phyloP scores from a whole-genome alignment of 2,329 filamentous ascomycete genomes.

The Arthrobotrys entomopaga region DNA sequence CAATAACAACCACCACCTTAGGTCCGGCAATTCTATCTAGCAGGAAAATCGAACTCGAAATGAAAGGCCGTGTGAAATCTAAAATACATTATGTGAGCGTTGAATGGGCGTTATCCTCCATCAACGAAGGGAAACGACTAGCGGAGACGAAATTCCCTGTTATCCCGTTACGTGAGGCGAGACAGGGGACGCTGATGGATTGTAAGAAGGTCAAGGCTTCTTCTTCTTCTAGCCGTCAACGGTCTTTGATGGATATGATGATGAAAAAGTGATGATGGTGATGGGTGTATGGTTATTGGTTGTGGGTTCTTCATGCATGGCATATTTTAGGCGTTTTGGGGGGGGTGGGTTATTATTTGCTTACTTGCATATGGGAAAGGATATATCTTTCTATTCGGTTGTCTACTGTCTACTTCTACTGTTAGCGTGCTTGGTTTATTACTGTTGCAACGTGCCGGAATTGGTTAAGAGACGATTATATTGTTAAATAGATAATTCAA shows the following conservation, averaged over 20 bases:
- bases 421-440: no score
- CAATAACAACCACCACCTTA: slow-evolving; percentile 48
- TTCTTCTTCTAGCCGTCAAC: slow-evolving; percentile 16
- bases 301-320: neutral
- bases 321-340: neutral
- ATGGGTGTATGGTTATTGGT: neutral
- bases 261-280: slow-evolving; percentile 27
- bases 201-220: slow-evolving; percentile 36
- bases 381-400: no score
- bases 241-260: slow-evolving; percentile 42
- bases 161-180: slow-evolving; percentile 53
- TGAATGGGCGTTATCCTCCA: slow-evolving; percentile 78
- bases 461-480: no score
- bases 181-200: slow-evolving; percentile 50
- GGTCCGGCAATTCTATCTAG: slow-evolving; percentile 32
- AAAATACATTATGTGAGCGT: slow-evolving; percentile 53
- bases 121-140: slow-evolving; percentile 78
- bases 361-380: neutral
- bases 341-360: neutral
- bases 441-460: no score
- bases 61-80: slow-evolving; percentile 45
- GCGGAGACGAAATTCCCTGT: slow-evolving; percentile 69
- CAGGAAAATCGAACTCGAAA: slow-evolving; percentile 46
- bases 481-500: no score
- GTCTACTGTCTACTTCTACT: no score